Evolutionary conservation across 768 basidiomycete genomes (phyloP), one percentile per base, ranked within the genome.

Genomic region (Strobilomyces confusus): DNA sequence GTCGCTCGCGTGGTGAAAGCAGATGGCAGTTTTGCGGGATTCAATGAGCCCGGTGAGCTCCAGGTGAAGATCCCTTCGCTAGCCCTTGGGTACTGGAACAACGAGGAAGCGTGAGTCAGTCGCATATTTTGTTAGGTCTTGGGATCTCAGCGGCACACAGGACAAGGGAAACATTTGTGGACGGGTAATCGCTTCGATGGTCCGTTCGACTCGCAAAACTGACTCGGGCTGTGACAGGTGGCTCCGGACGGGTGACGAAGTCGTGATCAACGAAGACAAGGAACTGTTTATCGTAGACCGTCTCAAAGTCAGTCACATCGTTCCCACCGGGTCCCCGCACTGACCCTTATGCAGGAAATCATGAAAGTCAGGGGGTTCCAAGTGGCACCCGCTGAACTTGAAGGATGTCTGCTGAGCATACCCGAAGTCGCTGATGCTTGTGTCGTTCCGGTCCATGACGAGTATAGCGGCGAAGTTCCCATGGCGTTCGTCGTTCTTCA

Each of bases 301-400:
- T 30, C 63, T 86, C 25, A 87, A 88, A 73, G 83, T 78, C 20
- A 3, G 57, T 55, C 46, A 19, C 11, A 5, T 22, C 7, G 11
- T 45, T 22, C 14, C 19, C n/a, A 22, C 19, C 2, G 19, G 23
- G 44, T 9, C 23, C 38, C 13, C 9, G 25, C 20, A 23, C 46
- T 52, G 33, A 55, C 71, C 29, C 30, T 20, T 41, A 20, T 20
- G 29, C 48, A 83, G 82, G 84, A 86, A 69, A 75, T 86, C 26
- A 70, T 87, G 63, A 87, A 88, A 71, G 82, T 84, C 40, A 77
- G 71, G 61, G 87, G 87, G 3, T 85, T 84, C 63, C 86, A 89
- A 63, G 86, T 89, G 1, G 84, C 87, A 1, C 87, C 86, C 2
- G 85, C 87, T 4, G 86, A 87, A 57, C 72, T 87, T 9, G 86